phyloP scores from a whole-genome alignment of 2,329 filamentous ascomycete species.

The Didymella sp. region DNA sequence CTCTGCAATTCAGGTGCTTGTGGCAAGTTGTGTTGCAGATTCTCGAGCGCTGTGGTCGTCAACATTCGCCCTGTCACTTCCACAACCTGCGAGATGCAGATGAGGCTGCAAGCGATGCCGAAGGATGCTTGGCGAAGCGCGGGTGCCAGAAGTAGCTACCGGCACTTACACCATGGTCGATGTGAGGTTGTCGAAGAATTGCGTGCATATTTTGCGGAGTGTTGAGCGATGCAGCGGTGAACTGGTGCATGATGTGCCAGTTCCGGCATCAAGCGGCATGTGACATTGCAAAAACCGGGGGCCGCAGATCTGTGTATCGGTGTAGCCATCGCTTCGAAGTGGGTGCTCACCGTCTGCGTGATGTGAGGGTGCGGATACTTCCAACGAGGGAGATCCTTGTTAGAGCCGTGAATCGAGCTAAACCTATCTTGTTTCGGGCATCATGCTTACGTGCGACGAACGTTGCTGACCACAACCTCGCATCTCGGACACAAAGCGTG shows the following conservation, averaged over 20 bases:
- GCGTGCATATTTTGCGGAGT: constrained; percentile 15
- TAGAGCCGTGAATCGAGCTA: neutral
- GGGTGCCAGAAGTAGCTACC: constrained; percentile 3
- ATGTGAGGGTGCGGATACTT: constrained; percentile 11
- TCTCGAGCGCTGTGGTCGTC: neutral
- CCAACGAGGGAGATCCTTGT: constrained; percentile 10
- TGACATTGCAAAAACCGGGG: constrained; percentile 14
- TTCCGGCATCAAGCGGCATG: constrained; percentile 8
- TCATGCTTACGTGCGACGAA: neutral
- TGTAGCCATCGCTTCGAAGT: constrained; percentile 20
- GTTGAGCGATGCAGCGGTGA: constrained; percentile 19
- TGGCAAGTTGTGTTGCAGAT: constrained; percentile 7
- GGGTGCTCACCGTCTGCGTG: constrained; percentile 18
- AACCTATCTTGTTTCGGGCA: neutral
- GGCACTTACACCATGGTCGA: neutral
- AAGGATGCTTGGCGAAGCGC: constrained; percentile 8
- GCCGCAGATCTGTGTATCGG: constrained; percentile 18
- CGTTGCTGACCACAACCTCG: constrained; percentile 10
- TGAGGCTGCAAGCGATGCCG: constrained; percentile 11
- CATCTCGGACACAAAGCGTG: neutral
- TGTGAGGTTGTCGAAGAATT: constrained; percentile 3
- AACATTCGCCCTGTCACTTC: constrained; percentile 18
- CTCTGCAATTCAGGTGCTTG: constrained; percentile 1
- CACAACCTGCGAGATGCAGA: constrained; percentile 8
- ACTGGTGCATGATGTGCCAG: constrained; percentile 10